Evolutionary conservation across 352 stramenopile genomes (phyloP), one percentile per base, ranked within the genome.

Genomic region (Phytophthora citricola): DNA sequence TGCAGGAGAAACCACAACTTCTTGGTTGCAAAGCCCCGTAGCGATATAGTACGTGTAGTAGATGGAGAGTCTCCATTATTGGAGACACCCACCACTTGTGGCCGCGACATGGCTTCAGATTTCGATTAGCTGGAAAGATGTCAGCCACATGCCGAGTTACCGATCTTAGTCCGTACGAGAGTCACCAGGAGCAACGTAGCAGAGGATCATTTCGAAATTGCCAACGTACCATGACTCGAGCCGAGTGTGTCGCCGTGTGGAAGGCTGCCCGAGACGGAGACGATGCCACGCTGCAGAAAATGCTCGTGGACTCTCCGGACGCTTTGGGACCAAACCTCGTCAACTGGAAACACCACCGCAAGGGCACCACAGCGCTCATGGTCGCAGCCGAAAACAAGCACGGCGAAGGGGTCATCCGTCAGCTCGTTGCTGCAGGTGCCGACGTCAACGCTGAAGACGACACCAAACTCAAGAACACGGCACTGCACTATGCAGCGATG

Each of bases 321-420:
- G 47, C 54, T 17, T 65, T 79, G 29, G 66, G 47, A 1, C 58
- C 62, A 2, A 79, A 76, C 41, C 58, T 73, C 39, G 55, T 79
- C 26, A 76, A 79, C 29, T 79, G 71, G 71, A 71, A 63, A 32
- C 71, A 78, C 40, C 58, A 79, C 15, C 64, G 65, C 31, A 79
- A 85, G 26, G 75, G 77, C 40, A 83, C 79, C 10, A 91, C 85
- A 39, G 65, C 84, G 46, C 79, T 93, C 52, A 93, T 93, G 85
- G 69, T 68, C 20, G 85, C 85, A 8, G 67, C 66, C 2, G 71
- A 76, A 54, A 70, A 63, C 58, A 71, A 53, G 27, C 40, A 40
- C 17, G 67, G 67, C 22, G 67, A 69, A 17, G 36, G 51, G 3
- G 43, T 62, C 8, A 51, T 76, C 4, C 36, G 53, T 0, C 59